Base-by-base conservation (phyloP, 2,329 filamentous ascomycete genomes). In the Penicillium sp. region DNA sequence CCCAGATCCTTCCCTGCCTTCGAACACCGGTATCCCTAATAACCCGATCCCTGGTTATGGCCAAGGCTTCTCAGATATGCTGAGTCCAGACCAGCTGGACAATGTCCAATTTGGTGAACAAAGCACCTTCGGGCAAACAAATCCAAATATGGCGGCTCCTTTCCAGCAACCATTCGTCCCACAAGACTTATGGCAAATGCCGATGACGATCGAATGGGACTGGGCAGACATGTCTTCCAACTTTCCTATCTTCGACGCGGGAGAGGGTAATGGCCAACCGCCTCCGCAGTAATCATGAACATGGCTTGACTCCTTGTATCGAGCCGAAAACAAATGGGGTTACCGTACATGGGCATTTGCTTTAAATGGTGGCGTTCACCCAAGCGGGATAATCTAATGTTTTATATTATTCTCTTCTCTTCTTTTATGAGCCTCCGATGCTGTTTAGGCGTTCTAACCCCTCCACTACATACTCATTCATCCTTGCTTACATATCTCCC, bases 161-260 rank as follows among this genome's bases (percentile, higher is more conserved):
- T 92, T 93, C 69, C 89, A 93, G 68, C 90, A 96, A 64, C 93
- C 93, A 0, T 89, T 96, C 68, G 86, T 98, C 22, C 93, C 95
- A 4, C 91, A 93, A 67, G 95, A 98, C 75, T 76, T 98, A 26
- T 99, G 95, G 87, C 90, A 93, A 73, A 88, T 98, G 85, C 93
- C 93, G 1, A 96, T 96, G 88, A 96, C 91, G 3, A 82, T 98
- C 22, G 93, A 98, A 71, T 97, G 93, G 92, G 91, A 89, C 63
- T 90, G 87, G 87, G 84, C 78, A 3, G 78, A 80, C 55, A 74
- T 78, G 69, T 74, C 74, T 14, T 68, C 68, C 19, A 74, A 71
- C 54, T 71, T 75, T 43, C 72, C 73, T 21, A 63, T 67, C 10
- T 74, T 76, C 49, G 73, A 72, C 42, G 53, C 61, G 9, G 59